Base-by-base conservation (phyloP, 768 basidiomycete species). In the Coprinopsis cinerea region DNA sequence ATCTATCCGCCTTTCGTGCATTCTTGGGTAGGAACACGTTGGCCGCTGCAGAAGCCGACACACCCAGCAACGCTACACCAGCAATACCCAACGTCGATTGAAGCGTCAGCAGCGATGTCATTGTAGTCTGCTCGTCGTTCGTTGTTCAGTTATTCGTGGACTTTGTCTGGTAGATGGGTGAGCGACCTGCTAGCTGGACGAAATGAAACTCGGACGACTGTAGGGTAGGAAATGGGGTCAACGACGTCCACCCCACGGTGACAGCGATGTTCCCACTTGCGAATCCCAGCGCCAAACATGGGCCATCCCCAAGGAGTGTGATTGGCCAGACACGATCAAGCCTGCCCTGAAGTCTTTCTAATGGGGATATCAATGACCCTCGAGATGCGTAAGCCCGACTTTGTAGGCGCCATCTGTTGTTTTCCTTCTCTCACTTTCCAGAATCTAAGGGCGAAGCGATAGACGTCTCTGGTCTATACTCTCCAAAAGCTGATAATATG, bases 11-110 rank as follows among this genome's bases (percentile, higher is more conserved):
- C 75, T 76, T 77, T 22, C 74, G 69, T 20, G 80, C 79, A 48
- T 78, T 75, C 61, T 78, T 81, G 1, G 87, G 82, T 7, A 90
- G 68, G 15, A 83, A 67, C n/a, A 60, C 48, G 27, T 77, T 78
- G 1, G 84, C 71, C 0, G 72, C 77, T n/a, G 67, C 48, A 36
- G 73, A 74, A 1, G 85, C 85, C 37, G 78, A 44, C 18, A 78
- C 20, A 1, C 69, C 79, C 4, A 85, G 61, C 1, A 57, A 63
- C 0, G 71, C 67, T 4, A 91, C 83, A 10, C 76, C 83, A 7
- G 13, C 25, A 32, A 45, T 32, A 5, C 44, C 44, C 27, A 39
- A 11, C 7, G 17, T 18, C 11, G 36, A 39, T 9, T 10, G 36
- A 6, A 18, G 6, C 17, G 36, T 39, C 6, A 39, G 10, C 11